Evolutionary conservation across 2,329 filamentous ascomycete species (phyloP), one percentile per base, ranked within the genome.

Genomic region (Fusarium tupiense): DNA sequence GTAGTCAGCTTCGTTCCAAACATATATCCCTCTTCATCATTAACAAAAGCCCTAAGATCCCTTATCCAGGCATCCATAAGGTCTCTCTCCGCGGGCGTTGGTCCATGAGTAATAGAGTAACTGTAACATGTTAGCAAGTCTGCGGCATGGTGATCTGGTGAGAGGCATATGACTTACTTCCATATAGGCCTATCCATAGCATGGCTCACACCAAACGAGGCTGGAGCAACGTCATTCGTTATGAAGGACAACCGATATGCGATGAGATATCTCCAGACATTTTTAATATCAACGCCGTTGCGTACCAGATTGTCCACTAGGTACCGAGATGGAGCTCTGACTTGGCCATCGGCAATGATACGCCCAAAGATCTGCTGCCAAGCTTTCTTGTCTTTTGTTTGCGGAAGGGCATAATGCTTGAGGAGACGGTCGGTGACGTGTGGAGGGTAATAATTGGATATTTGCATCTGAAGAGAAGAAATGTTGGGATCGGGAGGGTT

Each of bases 161-260:
- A 12, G 9, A 6, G 16, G 6, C 3, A 9, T 0, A 11, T 16
- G 19, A 60, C 61, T 20, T 38, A 68, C 65, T 68, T 68, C 65
- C 65, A 68, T 31, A 68, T 54, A 8, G 65, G 65, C 3, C 65
- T 16, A 16, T 68, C 63, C 65, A 68, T 68, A 19, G 63, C 65
- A 52, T 68, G 65, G 22, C 65, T 68, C 1, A 68, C 63, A 22
- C 65, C 63, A 12, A 68, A 68, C 1, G 63, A 67, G 12, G 63
- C 53, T 2, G 65, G 65, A 3, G 46, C 64, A 10, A 67, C 14
- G 0, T 67, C 29, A 2, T 47, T n/a, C 4, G 54, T 46, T 8
- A 68, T 68, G 11, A 67, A 68, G 0, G 65, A 67, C 2, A 67
- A 14, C 1, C 65, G 54, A 22, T 67, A 67, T 2, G 65, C 63